Conservation (phyloP, 306 rosid genomes). For the Quercus ilex region DNA sequence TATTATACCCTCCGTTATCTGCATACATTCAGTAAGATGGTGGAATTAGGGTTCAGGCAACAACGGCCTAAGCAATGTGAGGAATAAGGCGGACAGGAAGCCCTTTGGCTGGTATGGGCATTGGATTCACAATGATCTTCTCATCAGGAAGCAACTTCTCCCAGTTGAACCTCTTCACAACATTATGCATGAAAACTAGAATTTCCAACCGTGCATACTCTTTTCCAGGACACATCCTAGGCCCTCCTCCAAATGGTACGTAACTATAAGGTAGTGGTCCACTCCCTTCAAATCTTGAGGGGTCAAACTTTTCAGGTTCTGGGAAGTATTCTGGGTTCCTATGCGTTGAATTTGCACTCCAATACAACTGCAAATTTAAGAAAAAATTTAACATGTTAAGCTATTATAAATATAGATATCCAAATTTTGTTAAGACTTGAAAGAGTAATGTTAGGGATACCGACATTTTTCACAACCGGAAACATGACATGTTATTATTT, state of each 20-base stretch:
- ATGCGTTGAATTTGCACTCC: constrained; percentile 9
- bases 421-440: too few relatives aligned
- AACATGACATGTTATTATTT: too few relatives aligned
- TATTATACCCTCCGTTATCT: too few relatives aligned
- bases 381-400: too few relatives aligned
- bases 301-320: not conserved
- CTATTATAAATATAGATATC: too few relatives aligned
- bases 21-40: too few relatives aligned
- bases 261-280: constrained; percentile 8
- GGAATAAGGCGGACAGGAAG: constrained; percentile 5
- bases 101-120: not conserved
- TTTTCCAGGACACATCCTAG: constrained; percentile 3
- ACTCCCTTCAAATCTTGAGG: constrained; percentile 13
- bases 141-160: not conserved
- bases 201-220: too few relatives aligned
- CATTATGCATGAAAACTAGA: not conserved
- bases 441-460: too few relatives aligned
- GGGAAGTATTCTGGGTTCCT: not conserved
- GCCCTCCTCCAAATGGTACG: constrained; percentile 19
- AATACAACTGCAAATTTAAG: not conserved
- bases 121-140: not conserved
- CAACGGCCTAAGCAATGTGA: not conserved
- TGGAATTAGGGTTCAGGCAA: not conserved
- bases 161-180: constrained; percentile 1
- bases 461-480: too few relatives aligned